Evolutionary conservation across 1,284 basidiomycete genomes (phyloP), one percentile per base, ranked within the genome.

Genomic region (Xerocomus alliaceus): DNA sequence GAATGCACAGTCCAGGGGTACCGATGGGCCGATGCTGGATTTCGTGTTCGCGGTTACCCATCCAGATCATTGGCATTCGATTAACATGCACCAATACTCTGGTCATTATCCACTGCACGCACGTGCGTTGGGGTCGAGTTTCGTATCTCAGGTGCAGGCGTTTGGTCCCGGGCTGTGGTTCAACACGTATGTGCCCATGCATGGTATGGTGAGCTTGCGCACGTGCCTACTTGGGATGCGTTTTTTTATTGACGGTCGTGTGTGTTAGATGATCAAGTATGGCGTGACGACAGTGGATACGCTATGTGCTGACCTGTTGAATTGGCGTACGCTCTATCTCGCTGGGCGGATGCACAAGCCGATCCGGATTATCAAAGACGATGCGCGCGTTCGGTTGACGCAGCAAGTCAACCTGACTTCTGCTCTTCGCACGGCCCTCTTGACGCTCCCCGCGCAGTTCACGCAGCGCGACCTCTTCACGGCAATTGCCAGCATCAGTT

Each of bases 311-410:
- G 97, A 99, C 75, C 81, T 99, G 44, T 83, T 96, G 45, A 92
- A 94, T 71, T 99, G 97, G 97, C 86, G 89, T 47, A 89, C 94
- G 22, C 85, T 99, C 11, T 99, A 99, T 77, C 87, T 98, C 48
- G 92, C 94, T 2, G 97, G 97, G 0, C 86, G 97, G 26, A 95
- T 99, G 89, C 97, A 99, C 79, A 99, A 99, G 77, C 97, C 97
- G 0, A 83, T 95, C 52, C 87, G 93, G 47, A 93, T 95, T 68
- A 91, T 97, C 76, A 89, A 87, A 72, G 90, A 94, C 71, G 92
- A 96, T 73, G 88, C 94, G 1, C 87, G 92, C 39, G 93, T 98
- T n/a, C 86, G 91, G 48, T 81, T 95, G 42, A 94, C 96, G 4
- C 93, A 97, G 72, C 92, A 96, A 73, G 93, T 95, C 71, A 99